Conservation (phyloP, 441 rosid species). For the Flueggea neowawraea region DNA sequence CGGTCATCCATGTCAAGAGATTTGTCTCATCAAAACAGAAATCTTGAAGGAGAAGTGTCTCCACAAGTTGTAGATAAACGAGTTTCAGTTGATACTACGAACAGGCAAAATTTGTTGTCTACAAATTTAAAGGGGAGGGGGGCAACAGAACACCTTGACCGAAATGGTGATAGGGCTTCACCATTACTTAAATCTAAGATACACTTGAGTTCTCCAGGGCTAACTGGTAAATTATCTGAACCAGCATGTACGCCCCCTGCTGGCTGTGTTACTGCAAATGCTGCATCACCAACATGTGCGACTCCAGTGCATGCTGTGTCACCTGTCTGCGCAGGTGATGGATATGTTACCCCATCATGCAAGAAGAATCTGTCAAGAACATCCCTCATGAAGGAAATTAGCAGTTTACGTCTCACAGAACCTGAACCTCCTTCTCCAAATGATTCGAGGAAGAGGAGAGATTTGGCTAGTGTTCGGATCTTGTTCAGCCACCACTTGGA, state of each 20-base stretch:
- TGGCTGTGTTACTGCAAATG: conserved; percentile 32
- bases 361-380: conserved; percentile 44
- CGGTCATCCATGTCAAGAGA: conserved; percentile 18
- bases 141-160: conserved; percentile 6
- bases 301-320: conserved; percentile 29
- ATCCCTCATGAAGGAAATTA: conserved; percentile 45
- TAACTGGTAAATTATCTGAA: conserved; percentile 16
- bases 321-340: conserved; percentile 59
- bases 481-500: conserved; percentile 89
- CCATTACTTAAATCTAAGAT: conserved; percentile 18
- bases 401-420: conserved; percentile 30
- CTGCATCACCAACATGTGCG: conserved; percentile 16
- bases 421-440: conserved; percentile 42
- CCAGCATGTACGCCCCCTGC: conserved; percentile 25
- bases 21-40: conserved; percentile 7
- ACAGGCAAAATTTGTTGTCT: conserved; percentile 7
- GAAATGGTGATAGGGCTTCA: conserved; percentile 13
- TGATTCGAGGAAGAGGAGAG: conserved; percentile 67
- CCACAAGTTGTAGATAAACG: conserved; percentile 15
- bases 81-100: conserved; percentile 12
- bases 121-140: conserved; percentile 8
- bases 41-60: conserved; percentile 11
- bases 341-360: conserved; percentile 50
- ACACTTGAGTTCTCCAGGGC: conserved; percentile 11
- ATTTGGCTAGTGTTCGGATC: conserved; percentile 53